Percentiles rank a stretch among this genome's conserved stretches.
phyloP scores from a whole-genome alignment of 768 basidiomycete genomes.

The Lactarius evosmus region DNA sequence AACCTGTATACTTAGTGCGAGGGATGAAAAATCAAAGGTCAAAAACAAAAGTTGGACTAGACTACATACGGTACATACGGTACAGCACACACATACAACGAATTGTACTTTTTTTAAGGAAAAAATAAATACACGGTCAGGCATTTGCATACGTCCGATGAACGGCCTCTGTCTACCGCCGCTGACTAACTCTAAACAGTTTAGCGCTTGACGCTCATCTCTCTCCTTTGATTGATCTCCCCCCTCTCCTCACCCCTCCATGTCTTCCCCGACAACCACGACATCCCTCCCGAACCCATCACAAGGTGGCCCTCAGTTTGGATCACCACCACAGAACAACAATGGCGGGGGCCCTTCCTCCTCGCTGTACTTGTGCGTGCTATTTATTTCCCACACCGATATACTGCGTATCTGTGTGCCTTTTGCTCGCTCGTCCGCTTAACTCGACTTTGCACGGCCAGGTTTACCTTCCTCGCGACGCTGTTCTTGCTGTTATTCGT shows the following conservation, averaged over 20 bases:
- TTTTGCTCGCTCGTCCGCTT: conserved; percentile 10
- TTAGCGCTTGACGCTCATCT: neutral
- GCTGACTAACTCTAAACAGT: neutral
- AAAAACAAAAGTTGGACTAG: neutral
- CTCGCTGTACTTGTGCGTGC: conserved; percentile 29
- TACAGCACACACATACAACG: neutral
- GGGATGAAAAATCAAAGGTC: conserved; percentile 3
- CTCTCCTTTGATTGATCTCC: neutral
- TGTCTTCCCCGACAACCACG: conserved; percentile 15
- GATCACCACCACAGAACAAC: neutral
- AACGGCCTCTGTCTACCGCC: neutral
- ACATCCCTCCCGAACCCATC: neutral
- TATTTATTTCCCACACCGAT: neutral
- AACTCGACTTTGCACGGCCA: conserved; percentile 30
- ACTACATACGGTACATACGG: neutral
- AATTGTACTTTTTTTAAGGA: conserved; percentile 2
- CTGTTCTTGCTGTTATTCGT: conserved; percentile 64
- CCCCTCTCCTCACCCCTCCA: neutral
- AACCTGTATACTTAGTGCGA: conserved; percentile 19
- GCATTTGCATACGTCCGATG: neutral
- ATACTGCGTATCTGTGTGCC: neutral
- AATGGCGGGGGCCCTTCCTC: conserved; percentile 25
- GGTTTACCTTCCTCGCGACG: conserved; percentile 71
- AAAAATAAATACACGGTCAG: neutral
- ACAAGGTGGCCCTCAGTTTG: too few relatives aligned